phyloP scores from a whole-genome alignment of 306 rosid species.

The Sicyos baderoa region DNA sequence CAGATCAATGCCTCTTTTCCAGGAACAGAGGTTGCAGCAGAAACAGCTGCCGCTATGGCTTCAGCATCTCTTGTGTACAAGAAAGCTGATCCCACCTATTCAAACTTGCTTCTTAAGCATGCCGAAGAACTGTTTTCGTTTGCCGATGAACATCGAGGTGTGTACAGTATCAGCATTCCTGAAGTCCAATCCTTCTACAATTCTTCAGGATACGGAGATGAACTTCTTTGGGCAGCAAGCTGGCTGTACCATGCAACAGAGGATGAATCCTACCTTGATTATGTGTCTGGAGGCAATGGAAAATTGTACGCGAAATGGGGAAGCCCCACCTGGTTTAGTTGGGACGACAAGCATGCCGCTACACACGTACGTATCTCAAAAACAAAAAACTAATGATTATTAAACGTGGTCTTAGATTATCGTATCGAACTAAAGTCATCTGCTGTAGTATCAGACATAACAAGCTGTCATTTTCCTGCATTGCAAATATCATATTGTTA shows the following conservation, averaged over 20 bases:
- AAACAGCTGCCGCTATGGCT: conserved; percentile 97
- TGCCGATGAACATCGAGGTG: conserved; percentile 51
- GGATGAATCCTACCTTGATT: conserved; percentile 55
- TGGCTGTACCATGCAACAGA: conserved; percentile 95
- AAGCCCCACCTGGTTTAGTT: conserved; percentile 93
- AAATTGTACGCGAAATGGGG: conserved; percentile 57
- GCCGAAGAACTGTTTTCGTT: conserved; percentile 73
- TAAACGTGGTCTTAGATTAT: neutral
- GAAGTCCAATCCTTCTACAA: conserved; percentile 61
- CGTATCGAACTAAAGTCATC: neutral
- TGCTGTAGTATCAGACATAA: neutral
- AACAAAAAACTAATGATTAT: too few relatives aligned
- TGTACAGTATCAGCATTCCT: conserved; percentile 64
- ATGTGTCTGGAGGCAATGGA: conserved; percentile 61
- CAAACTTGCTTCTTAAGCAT: conserved; percentile 68
- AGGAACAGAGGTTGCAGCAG: conserved; percentile 89
- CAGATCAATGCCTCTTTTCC: conserved; percentile 66
- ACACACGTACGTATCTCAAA: conserved; percentile 47
- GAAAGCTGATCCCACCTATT: conserved; percentile 45
- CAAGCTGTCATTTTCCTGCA: neutral
- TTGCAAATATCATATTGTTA: neutral
- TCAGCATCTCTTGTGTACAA: conserved; percentile 93
- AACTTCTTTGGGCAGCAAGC: conserved; percentile 94
- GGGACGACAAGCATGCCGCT: conserved; percentile 98
- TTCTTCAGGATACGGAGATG: conserved; percentile 88